Evolutionary conservation across 352 stramenopile species (phyloP), one percentile per base, ranked within the genome.

Genomic region (Pythium chondricola): DNA sequence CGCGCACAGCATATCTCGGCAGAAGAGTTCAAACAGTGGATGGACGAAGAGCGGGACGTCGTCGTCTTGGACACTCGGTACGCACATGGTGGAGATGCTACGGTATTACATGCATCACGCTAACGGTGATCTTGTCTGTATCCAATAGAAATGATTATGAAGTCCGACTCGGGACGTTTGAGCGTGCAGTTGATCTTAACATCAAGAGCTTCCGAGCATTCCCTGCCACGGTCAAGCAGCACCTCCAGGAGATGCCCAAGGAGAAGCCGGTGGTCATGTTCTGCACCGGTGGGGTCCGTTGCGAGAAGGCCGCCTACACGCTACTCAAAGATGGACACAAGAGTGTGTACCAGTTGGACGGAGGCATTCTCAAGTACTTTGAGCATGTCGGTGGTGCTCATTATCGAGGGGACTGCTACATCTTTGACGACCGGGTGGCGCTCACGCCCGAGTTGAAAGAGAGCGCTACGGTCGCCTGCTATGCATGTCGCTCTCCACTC

Each of bases 211-310:
- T 88, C 38, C 74, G 77, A 10, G 65, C 68, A 6, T 88, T 86
- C 36, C 77, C 77, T 16, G 32, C 39, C 10, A 38, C 65, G 43
- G 74, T 61, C 24, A 72, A 60, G 18, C 35, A 58, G 6, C 55
- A 76, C 29, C 50, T 86, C 29, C 43, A 74, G 33, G 41, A 71
- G 4, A 56, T 86, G 7, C 72, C 77, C 0, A 86, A 88, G 38
- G 70, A 85, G 21, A 86, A 82, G 24, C 69, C 74, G 2, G 73
- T 88, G n/a, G 74, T 88, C 6, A 88, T 88, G 77, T 88, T 86
- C 50, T 86, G 77, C 58, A 88, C 77, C 18, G 77, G 77, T 29
- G 77, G 77, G 26, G 77, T 88, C 37, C 74, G 77, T 10, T 88
- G 74, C 41, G 77, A 88, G 42, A 88, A 88, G 49, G 77, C 77